phyloP scores from a whole-genome alignment of 2,329 filamentous ascomycete genomes.

The Clarireedia monteithiana region DNA sequence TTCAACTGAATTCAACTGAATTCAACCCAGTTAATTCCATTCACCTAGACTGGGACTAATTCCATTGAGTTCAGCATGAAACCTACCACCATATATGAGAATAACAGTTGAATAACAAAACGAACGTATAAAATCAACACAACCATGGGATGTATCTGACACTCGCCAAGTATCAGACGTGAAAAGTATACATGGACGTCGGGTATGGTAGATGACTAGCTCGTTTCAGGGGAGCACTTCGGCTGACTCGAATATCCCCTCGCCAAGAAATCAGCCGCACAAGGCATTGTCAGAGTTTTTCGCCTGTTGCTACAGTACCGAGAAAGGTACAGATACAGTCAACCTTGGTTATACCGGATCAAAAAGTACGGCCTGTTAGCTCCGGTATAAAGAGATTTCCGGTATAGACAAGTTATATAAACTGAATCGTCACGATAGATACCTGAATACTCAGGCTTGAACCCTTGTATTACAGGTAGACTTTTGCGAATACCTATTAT shows the following conservation, averaged over 20 bases:
- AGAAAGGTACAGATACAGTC: neutral
- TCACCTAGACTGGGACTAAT: too few species aligned
- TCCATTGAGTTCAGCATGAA: too few species aligned
- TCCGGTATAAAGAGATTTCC: too few species aligned
- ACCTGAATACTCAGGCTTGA: too few species aligned
- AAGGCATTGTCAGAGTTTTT: neutral
- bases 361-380: too few species aligned
- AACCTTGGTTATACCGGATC: too few species aligned
- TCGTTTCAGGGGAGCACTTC: neutral
- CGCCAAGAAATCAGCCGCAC: neutral
- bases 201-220: neutral
- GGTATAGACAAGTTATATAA: too few species aligned
- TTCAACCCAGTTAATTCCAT: too few species aligned
- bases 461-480: too few species aligned
- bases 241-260: neutral
- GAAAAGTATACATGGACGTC: neutral
- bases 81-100: neutral
- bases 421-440: too few species aligned
- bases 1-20: too few species aligned
- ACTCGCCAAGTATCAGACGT: slow-evolving; percentile 1
- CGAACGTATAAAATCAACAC: neutral
- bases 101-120: neutral
- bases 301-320: neutral
- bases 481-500: too few species aligned
- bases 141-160: neutral